phyloP scores from a whole-genome alignment of 2,329 filamentous ascomycete genomes.

The Aspergillus ochraceus region DNA sequence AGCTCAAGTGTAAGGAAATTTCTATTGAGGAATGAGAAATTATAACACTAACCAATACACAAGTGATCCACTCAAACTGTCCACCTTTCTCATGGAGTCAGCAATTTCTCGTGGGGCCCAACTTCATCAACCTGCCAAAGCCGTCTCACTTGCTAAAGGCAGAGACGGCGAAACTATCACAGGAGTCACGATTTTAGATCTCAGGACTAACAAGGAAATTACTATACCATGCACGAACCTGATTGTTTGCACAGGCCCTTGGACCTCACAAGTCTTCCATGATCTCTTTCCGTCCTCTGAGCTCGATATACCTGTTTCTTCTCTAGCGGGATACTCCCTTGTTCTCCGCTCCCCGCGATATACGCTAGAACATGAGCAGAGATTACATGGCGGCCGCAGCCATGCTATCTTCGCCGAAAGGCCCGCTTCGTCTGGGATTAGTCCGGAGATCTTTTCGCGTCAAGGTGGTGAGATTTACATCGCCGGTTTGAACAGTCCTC shows the following conservation, averaged over 20 bases:
- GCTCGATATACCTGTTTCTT: conserved; percentile 56
- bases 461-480: conserved; percentile 69
- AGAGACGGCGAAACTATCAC: conserved; percentile 48
- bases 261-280: conserved; percentile 67
- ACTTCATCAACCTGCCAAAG: conserved; percentile 64
- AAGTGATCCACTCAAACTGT: conserved; percentile 67
- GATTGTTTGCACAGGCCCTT: conserved; percentile 68
- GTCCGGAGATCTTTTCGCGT: conserved; percentile 70
- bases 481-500: conserved; percentile 65
- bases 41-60: not conserved
- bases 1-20: conserved; percentile 60
- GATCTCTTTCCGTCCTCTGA: conserved; percentile 62
- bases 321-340: conserved; percentile 71
- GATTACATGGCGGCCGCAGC: conserved; percentile 49
- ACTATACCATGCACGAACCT: conserved; percentile 63
- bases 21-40: not conserved
- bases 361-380: conserved; percentile 29
- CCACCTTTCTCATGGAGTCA: conserved; percentile 61
- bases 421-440: conserved; percentile 54
- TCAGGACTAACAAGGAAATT: conserved; percentile 25
- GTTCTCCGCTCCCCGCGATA: conserved; percentile 61
- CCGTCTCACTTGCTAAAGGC: conserved; percentile 55
- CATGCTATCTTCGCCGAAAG: conserved; percentile 70
- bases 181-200: conserved; percentile 52
- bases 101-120: conserved; percentile 62